Evolutionary conservation across 2,329 filamentous ascomycete genomes (phyloP), one percentile per base, ranked within the genome.

Genomic region (Leptographium galeiforme): DNA sequence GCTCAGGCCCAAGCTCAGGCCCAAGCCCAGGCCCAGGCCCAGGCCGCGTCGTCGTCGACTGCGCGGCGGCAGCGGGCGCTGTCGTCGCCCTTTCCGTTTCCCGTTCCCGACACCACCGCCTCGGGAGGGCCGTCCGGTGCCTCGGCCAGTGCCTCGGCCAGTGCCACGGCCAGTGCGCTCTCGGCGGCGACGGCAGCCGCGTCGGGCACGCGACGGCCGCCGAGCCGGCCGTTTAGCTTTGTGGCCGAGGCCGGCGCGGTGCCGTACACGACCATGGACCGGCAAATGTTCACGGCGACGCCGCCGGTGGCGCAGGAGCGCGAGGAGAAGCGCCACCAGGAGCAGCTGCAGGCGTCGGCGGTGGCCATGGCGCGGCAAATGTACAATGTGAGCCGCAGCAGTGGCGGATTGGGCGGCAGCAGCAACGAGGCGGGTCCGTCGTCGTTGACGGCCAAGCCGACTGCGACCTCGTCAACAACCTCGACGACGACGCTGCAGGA

Each of bases 291-390:
- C 63, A 89, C 85, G 0, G 83, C 86, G 1, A 71, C 80, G 38
- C 89, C 89, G 5, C 84, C 83, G 0, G 79, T 94, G 4, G 75
- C 79, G 32, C 71, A 78, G 2, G 87, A 94, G 62, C 70, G 81
- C 0, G 84, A 93, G 43, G 89, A 95, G 62, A 78, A 82, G 65
- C 82, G 78, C 57, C 80, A 78, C 55, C 78, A 83, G 46, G 85
- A 89, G 59, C 81, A 82, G 6, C 72, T 95, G 3, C 85, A 84
- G 58, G 87, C 89, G 34, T 91, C 89, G 19, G 89, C 90, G 2
- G 73, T 95, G 4, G 87, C 86, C 12, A 95, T 96, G 89, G 89
- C 90, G 8, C 86, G 84, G 67, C 81, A 85, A 60, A 91, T 95
- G 82, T 95, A 89, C 63, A 78, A 56, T n/a, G 55, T 51, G n/a